These are phyloP conservation scores for Sugiyamaella xylanicola DNA, from an alignment of 1,139 yeast genomes.

Conservation along the genomic window DNA sequence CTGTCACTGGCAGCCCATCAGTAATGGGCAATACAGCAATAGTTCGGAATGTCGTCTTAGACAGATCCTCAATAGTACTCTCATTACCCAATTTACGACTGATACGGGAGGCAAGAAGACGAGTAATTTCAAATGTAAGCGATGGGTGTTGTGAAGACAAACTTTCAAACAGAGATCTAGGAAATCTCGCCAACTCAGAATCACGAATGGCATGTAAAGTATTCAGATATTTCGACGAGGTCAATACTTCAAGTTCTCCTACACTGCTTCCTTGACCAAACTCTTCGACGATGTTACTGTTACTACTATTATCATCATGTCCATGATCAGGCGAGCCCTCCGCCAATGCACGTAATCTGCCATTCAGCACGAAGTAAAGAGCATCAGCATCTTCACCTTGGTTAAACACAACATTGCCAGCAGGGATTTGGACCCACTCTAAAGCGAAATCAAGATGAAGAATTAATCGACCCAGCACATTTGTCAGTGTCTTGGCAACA, in stretches of 20 bases:
- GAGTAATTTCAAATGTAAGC: constrained; percentile 84
- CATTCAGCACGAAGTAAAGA: constrained; percentile 86
- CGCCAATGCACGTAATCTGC: constrained; percentile 73
- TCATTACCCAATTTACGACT: constrained; percentile 32
- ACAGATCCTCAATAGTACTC: constrained; percentile 20
- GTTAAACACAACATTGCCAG: constrained; percentile 76
- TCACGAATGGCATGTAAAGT: constrained; percentile 89
- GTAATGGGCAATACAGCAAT: constrained; percentile 82
- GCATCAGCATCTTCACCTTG: constrained; percentile 93
- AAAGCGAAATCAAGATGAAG: constrained; percentile 83
- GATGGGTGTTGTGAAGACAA: constrained; percentile 84
- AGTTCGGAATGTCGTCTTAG: constrained; percentile 63
- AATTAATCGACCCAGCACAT: constrained; percentile 65
- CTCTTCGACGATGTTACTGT: constrained; percentile 61
- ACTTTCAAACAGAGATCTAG: constrained; percentile 83
- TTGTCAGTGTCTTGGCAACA: constrained; percentile 71
- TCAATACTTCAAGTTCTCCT: constrained; percentile 93
- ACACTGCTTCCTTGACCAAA: constrained; percentile 93
- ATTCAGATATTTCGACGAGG: constrained; percentile 72
- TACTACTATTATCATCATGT: constrained; percentile 30
- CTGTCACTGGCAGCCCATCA: constrained; percentile 77
- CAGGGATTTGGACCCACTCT: constrained; percentile 90
- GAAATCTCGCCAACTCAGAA: constrained; percentile 90
- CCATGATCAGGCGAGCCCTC: constrained; percentile 27
- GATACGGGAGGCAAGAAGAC: constrained; percentile 81